These are phyloP conservation scores for Apium graveolens DNA, from an alignment of 129 eudicot species.

Conservation along the genomic window DNA sequence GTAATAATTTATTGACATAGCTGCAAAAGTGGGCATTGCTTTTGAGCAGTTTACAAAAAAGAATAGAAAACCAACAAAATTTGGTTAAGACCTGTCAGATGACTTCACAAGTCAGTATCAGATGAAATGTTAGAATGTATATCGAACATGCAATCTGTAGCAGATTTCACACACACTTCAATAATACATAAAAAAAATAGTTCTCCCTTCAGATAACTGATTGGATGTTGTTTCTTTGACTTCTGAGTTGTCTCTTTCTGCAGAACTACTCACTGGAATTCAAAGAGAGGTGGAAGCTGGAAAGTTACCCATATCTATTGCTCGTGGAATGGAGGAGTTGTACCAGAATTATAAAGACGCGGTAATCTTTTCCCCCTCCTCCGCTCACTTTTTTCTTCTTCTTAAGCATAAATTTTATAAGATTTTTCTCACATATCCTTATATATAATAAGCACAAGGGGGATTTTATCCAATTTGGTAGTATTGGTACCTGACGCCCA, in stretches of 20 bases:
- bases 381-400: background rate
- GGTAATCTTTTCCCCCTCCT: slow-evolving; percentile 29
- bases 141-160: background rate
- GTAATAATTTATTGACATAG: background rate
- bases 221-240: slow-evolving; percentile 9
- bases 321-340: slow-evolving; percentile 76
- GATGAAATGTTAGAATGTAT: background rate
- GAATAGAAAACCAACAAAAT: background rate
- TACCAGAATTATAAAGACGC: slow-evolving; percentile 78
- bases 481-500: no score
- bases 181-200: background rate
- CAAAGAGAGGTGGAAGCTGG: slow-evolving; percentile 75
- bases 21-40: background rate
- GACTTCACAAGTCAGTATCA: no score
- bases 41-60: background rate
- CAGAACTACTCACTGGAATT: slow-evolving; percentile 72
- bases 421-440: slow-evolving; percentile 2
- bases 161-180: background rate
- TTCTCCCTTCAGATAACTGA: background rate
- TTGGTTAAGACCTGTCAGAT: no score
- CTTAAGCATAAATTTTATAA: background rate
- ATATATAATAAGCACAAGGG: no score
- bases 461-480: no score
- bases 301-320: slow-evolving; percentile 51
- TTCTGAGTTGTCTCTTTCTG: slow-evolving; percentile 13